phyloP scores from a whole-genome alignment of 139 green algal species.

The Pseudopediastrum boryanum region DNA sequence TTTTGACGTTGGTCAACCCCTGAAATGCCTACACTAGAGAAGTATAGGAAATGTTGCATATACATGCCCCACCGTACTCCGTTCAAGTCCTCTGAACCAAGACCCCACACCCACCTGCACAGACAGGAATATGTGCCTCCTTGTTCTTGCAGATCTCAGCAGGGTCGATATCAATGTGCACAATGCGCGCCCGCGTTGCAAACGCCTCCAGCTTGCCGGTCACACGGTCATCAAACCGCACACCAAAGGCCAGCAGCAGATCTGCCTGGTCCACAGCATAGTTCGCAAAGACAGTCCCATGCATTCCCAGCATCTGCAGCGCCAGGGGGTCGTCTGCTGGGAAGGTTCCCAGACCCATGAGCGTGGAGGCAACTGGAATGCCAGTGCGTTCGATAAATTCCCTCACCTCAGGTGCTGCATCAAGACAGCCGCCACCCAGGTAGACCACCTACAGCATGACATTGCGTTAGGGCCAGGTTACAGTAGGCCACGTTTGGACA shows the following conservation, averaged over 20 bases:
- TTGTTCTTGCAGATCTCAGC: constrained; percentile 99
- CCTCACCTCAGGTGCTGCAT: constrained; percentile 74
- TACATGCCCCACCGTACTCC: too few species aligned
- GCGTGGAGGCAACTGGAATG: constrained; percentile 90
- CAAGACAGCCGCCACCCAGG: constrained; percentile 90
- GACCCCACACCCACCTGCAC: constrained; percentile 34
- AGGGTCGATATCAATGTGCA: constrained; percentile 99
- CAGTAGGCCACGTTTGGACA: too few species aligned
- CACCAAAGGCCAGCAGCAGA: constrained; percentile 95
- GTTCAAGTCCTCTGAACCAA: too few species aligned
- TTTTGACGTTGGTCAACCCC: too few species aligned
- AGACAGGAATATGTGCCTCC: constrained; percentile 84
- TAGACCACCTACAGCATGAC: constrained; percentile 54
- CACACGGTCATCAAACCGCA: constrained; percentile 99
- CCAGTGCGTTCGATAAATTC: constrained; percentile 83
- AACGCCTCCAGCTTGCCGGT: constrained; percentile 98
- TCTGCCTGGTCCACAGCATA: constrained; percentile 95
- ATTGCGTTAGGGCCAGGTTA: neutral
- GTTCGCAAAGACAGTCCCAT: constrained; percentile 97
- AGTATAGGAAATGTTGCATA: too few species aligned
- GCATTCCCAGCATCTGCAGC: constrained; percentile 98
- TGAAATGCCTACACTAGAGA: too few species aligned
- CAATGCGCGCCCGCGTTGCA: constrained; percentile 86
- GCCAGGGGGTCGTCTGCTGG: constrained; percentile 56
- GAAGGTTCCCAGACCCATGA: constrained; percentile 94